A percentile compares a stretch with the other conserved stretches of the same genome.
These are phyloP conservation scores for Boletus smithii DNA, from an alignment of 1,284 basidiomycete genomes.

Conservation along the genomic window DNA sequence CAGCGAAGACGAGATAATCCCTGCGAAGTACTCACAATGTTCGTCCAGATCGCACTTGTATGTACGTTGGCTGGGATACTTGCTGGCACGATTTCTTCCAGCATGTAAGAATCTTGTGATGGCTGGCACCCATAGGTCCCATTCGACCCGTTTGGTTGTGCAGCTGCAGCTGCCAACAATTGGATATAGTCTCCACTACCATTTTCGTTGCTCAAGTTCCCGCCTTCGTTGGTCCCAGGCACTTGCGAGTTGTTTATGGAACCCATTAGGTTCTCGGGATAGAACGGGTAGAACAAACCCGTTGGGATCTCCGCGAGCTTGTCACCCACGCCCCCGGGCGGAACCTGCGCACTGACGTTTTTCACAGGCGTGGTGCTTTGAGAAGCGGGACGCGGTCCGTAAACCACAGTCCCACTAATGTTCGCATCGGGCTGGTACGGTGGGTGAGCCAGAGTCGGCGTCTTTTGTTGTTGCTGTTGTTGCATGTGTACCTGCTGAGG, in stretches of 20 bases:
- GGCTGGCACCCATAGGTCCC: slow-evolving; percentile 50
- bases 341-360: slow-evolving; percentile 23
- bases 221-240: slow-evolving; percentile 22
- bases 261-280: slow-evolving; percentile 49
- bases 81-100: slow-evolving; percentile 57
- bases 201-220: slow-evolving; percentile 21
- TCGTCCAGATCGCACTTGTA: slow-evolving; percentile 41
- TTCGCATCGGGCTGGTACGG: slow-evolving; percentile 22
- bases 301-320: slow-evolving; percentile 61
- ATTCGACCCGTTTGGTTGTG: slow-evolving; percentile 40
- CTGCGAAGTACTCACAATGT: slow-evolving; percentile 34
- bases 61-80: slow-evolving; percentile 27
- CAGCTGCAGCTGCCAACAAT: slow-evolving; percentile 54
- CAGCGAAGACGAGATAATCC: slow-evolving; percentile 32
- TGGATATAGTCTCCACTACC: slow-evolving; percentile 43
- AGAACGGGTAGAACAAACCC: slow-evolving; percentile 72
- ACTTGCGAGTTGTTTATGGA: slow-evolving; percentile 15
- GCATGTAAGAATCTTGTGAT: slow-evolving; percentile 57
- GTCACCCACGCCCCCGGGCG: slow-evolving; percentile 30
- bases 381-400: slow-evolving; percentile 37
- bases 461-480: slow-evolving; percentile 37
- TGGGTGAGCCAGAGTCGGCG: slow-evolving; percentile 42
- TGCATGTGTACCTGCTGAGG: slow-evolving; percentile 31
- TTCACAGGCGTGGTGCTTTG: slow-evolving; percentile 33
- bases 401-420: slow-evolving; percentile 25